These are phyloP conservation scores for Ogataea angusta DNA, from an alignment of 805 yeast genomes.

Conservation along the genomic window DNA sequence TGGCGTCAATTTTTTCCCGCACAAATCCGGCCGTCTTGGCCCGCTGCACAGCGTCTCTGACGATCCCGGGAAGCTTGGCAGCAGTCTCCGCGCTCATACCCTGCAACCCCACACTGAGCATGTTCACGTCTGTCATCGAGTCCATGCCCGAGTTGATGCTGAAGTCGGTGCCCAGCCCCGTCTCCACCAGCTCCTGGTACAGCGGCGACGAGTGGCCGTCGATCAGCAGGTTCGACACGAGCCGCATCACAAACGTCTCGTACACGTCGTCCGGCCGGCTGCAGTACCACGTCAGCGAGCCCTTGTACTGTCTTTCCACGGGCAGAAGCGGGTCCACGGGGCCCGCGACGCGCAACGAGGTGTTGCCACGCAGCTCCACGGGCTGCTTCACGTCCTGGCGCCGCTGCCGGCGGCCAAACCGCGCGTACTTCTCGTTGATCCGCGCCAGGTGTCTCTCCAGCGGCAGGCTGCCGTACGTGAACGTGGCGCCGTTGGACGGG, in stretches of 20 bases:
- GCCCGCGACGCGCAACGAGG: slow-evolving; percentile 49
- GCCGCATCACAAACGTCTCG: slow-evolving; percentile 67
- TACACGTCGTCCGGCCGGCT: slow-evolving; percentile 70
- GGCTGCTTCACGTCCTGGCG: slow-evolving; percentile 43
- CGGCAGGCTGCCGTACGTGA: slow-evolving; percentile 81
- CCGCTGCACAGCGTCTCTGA: slow-evolving; percentile 45
- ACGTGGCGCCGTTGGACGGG: slow-evolving; percentile 84
- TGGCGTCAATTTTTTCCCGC: slow-evolving; percentile 68
- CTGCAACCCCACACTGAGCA: slow-evolving; percentile 83
- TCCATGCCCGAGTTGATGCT: slow-evolving; percentile 87
- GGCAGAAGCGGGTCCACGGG: slow-evolving; percentile 81
- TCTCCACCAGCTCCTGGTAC: slow-evolving; percentile 81
- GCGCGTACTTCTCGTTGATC: slow-evolving; percentile 47
- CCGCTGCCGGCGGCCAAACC: slow-evolving; percentile 49
- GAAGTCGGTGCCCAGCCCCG: slow-evolving; percentile 81
- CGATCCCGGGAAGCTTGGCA: slow-evolving; percentile 46
- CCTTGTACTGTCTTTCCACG: slow-evolving; percentile 64
- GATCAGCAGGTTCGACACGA: slow-evolving; percentile 65
- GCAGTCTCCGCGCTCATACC: slow-evolving; percentile 53
- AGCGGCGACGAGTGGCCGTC: slow-evolving; percentile 94
- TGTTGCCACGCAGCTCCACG: slow-evolving; percentile 36
- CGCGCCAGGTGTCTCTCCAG: slow-evolving; percentile 56
- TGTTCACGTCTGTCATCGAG: slow-evolving; percentile 67
- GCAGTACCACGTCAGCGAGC: slow-evolving; percentile 85
- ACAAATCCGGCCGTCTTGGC: slow-evolving; percentile 48